Percentiles rank a stretch among this genome's conserved stretches.
Evolutionary conservation across 495 filamentous ascomycete species (phyloP).

Genomic region (Pyrenula massariospora): DNA sequence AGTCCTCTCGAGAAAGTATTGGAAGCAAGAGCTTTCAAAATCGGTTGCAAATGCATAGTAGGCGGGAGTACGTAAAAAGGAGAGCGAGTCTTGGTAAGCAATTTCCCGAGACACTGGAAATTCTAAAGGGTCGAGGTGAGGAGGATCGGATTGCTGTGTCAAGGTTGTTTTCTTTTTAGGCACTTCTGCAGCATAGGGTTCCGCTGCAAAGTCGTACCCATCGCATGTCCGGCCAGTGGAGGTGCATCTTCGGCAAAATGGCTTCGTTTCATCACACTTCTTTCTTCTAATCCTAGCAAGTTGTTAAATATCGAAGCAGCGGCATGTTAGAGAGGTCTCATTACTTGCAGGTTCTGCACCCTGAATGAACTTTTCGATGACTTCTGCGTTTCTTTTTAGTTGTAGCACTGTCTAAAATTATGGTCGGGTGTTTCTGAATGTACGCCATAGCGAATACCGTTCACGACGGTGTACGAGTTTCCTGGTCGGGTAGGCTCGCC

Average conservation of each 20-base stretch:
- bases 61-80: neutral
- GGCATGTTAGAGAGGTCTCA: neutral
- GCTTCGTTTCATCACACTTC: conserved; percentile 39
- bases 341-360: neutral
- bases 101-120: neutral
- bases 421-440: neutral
- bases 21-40: neutral
- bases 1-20: neutral
- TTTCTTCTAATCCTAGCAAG: conserved; percentile 18
- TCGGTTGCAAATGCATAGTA: neutral
- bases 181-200: neutral
- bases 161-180: neutral
- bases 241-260: conserved; percentile 19
- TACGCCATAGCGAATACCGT: neutral
- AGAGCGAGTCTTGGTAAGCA: neutral
- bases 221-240: conserved; percentile 26
- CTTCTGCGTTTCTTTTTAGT: neutral
- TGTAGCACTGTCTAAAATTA: neutral
- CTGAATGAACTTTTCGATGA: neutral
- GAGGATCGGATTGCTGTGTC: neutral
- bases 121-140: neutral
- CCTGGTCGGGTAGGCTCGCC: neutral
- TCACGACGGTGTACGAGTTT: too few relatives aligned
- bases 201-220: conserved; percentile 9
- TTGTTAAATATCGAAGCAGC: neutral